These are phyloP conservation scores for Dothideomycetes sp. DNA, from an alignment of 2,329 filamentous ascomycete genomes.

Conservation along the genomic window DNA sequence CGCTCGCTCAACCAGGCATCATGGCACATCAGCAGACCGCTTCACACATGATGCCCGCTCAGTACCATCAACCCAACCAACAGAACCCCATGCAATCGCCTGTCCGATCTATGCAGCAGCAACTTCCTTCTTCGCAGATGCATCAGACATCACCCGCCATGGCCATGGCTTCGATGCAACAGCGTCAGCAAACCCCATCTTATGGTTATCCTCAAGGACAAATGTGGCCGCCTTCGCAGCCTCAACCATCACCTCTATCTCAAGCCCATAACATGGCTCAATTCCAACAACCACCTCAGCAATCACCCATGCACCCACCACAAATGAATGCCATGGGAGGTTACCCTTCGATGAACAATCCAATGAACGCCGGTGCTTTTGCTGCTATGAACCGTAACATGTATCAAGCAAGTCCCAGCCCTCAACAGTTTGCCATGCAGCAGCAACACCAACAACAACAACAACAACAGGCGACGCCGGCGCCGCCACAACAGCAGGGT, in stretches of 20 bases:
- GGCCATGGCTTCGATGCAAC: constrained; percentile 30
- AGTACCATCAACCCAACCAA: constrained; percentile 43
- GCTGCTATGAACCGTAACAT: constrained; percentile 39
- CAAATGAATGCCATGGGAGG: constrained; percentile 35
- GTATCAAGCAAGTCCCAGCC: constrained; percentile 40
- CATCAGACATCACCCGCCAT: constrained; percentile 56
- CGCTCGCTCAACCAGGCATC: constrained; percentile 9
- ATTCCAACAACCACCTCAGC: constrained; percentile 34
- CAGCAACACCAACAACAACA: constrained; percentile 29
- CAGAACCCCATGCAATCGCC: constrained; percentile 67
- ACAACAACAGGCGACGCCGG: constrained; percentile 23
- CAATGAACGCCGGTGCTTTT: constrained; percentile 36
- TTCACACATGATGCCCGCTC: constrained; percentile 13
- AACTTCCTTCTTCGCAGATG: constrained; percentile 46
- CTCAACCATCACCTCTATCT: constrained; percentile 40
- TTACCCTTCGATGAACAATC: constrained; percentile 36
- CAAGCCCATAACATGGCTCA: constrained; percentile 38
- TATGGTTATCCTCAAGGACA: constrained; percentile 38
- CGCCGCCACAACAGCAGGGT: constrained; percentile 37
- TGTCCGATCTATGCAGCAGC: constrained; percentile 59
- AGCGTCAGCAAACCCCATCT: constrained; percentile 34
- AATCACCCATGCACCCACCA: constrained; percentile 41
- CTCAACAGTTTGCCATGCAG: constrained; percentile 34
- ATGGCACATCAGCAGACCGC: constrained; percentile 12
- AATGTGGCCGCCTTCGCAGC: constrained; percentile 41